Evolutionary conservation across 192 early-diverging fungal species (phyloP).

Genomic region (Allomyces javanicus): DNA sequence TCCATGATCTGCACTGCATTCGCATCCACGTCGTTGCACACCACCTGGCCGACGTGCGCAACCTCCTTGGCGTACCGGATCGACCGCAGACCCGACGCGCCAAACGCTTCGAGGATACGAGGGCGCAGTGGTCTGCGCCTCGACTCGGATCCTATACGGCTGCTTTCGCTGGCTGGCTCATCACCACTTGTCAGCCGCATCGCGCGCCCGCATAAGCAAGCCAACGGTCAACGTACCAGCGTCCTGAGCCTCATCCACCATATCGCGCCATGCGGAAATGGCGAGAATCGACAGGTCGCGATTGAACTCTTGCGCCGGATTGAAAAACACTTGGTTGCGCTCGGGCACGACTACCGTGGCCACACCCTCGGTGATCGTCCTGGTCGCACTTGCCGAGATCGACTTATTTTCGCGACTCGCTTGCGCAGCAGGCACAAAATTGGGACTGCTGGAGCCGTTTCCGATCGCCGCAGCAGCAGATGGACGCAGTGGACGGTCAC

Average conservation of each 20-base stretch:
- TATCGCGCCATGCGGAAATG: constrained; percentile 76
- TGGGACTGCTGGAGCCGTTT: too few species aligned
- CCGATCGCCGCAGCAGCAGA: too few species aligned
- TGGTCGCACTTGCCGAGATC: constrained; percentile 1
- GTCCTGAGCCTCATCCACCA: constrained; percentile 32
- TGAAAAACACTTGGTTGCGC: constrained; percentile 88
- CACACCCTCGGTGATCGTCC: constrained; percentile 49
- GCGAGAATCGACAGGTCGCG: constrained; percentile 92
- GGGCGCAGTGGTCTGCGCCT: too few species aligned
- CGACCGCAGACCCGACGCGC: constrained; percentile 82
- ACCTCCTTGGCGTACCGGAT: constrained; percentile 95
- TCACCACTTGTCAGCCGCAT: constrained; percentile 1
- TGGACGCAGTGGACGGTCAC: too few species aligned
- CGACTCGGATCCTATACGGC: too few species aligned
- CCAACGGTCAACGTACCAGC: neutral
- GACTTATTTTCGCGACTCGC: too few species aligned
- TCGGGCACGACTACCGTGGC: constrained; percentile 69
- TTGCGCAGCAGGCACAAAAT: too few species aligned
- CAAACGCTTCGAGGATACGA: constrained; percentile 70
- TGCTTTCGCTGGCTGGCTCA: constrained; percentile 21
- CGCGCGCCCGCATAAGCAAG: neutral
- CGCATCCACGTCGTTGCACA: constrained; percentile 76
- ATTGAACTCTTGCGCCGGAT: constrained; percentile 94
- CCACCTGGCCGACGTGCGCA: constrained; percentile 47
- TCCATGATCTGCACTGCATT: constrained; percentile 76